Evolutionary conservation across 1,284 basidiomycete species (phyloP).

Genomic region (Laetiporus sulphureus): DNA sequence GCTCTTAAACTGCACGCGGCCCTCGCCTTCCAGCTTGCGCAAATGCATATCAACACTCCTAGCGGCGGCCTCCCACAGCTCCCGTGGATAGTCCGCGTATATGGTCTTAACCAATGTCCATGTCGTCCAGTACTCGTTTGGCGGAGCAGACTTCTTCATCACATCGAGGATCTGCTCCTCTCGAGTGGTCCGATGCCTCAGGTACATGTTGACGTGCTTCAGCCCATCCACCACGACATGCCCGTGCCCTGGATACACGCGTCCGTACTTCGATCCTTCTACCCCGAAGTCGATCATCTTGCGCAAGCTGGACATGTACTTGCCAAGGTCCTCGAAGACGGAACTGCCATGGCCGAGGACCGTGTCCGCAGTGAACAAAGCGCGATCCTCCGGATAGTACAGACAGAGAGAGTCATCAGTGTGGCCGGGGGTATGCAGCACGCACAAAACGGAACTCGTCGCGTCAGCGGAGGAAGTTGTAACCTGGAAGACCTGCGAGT

Average conservation of each 20-base stretch:
- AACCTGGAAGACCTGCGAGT: conserved; percentile 42
- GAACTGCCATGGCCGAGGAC: conserved; percentile 89
- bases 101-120: conserved; percentile 60
- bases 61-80: conserved; percentile 70
- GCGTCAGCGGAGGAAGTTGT: conserved; percentile 12
- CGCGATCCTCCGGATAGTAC: conserved; percentile 53
- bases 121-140: conserved; percentile 43
- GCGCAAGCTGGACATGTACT: conserved; percentile 69
- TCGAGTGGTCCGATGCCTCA: conserved; percentile 76
- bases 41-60: conserved; percentile 69
- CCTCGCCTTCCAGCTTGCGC: conserved; percentile 66
- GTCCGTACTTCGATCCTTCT: conserved; percentile 26
- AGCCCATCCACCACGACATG: conserved; percentile 61
- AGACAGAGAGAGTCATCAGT: conserved; percentile 83
- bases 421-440: conserved; percentile 88
- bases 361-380: conserved; percentile 86
- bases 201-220: conserved; percentile 64
- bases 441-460: conserved; percentile 34
- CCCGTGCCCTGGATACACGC: conserved; percentile 86
- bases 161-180: conserved; percentile 74
- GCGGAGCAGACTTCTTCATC: conserved; percentile 34
- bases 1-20: conserved; percentile 38
- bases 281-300: conserved; percentile 44
- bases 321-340: conserved; percentile 80
- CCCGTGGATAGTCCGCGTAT: conserved; percentile 66